phyloP scores from a whole-genome alignment of 2,329 filamentous ascomycete genomes.

The Talaromyces sp. region DNA sequence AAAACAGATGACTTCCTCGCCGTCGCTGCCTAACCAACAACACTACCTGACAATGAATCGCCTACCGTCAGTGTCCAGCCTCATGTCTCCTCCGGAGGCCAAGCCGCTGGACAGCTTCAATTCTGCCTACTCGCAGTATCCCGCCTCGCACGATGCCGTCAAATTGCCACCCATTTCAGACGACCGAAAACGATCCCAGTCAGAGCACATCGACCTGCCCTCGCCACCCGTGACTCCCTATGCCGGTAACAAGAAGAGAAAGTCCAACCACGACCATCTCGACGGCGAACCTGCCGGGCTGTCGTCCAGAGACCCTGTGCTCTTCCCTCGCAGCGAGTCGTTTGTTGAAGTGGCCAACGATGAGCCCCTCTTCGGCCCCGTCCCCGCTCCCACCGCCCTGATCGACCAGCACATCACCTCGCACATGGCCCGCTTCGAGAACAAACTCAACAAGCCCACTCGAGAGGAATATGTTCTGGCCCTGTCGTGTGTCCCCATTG shows the following conservation, averaged over 20 bases:
- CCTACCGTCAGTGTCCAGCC: conserved; percentile 38
- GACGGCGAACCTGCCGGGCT: conserved; percentile 21
- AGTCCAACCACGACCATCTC: conserved; percentile 28
- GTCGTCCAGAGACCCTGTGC: conserved; percentile 33
- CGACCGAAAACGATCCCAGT: conserved; percentile 37
- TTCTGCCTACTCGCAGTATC: conserved; percentile 22
- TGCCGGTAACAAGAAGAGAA: conserved; percentile 35
- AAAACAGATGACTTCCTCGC: conserved; percentile 8
- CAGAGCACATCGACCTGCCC: conserved; percentile 36
- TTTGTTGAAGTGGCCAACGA: conserved; percentile 28
- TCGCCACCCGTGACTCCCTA: conserved; percentile 44
- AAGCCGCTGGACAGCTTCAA: conserved; percentile 48
- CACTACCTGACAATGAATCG: conserved; percentile 31
- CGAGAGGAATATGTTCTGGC: conserved; percentile 40
- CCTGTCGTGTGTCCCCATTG: conserved; percentile 39
- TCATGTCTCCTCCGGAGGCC: conserved; percentile 43
- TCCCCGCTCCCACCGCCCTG: conserved; percentile 30
- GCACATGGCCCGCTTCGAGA: conserved; percentile 36
- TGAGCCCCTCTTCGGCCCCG: conserved; percentile 37
- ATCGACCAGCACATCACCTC: conserved; percentile 39
- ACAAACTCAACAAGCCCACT: conserved; percentile 38
- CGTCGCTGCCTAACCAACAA: conserved; percentile 10
- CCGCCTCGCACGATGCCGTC: conserved; percentile 24
- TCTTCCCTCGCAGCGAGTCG: conserved; percentile 37
- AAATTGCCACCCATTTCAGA: conserved; percentile 37